Evolutionary conservation across 345 rosid genomes (phyloP), one percentile per base, ranked within the genome.

Genomic region (Euphorbia peplus): DNA sequence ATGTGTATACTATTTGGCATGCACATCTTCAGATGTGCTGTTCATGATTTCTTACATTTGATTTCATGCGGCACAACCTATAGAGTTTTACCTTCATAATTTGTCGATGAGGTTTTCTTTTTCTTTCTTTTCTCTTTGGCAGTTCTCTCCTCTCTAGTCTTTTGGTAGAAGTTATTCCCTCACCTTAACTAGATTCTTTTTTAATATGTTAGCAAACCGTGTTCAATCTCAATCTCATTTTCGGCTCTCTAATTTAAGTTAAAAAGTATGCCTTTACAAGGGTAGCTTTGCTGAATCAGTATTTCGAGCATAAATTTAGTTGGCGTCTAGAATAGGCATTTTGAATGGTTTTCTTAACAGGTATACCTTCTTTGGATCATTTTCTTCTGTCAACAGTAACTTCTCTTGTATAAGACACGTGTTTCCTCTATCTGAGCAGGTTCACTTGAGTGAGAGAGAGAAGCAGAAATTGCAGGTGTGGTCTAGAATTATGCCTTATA

Each of bases 401-500:
- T 54, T 29, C 22, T 54, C 28, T 68, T 69, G 8, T 80, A n/a
- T 28, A 19, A 50, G 55, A 18, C 52, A 8, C 28, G 30, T 37
- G 52, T 69, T 70, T 68, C 67, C 67, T 75, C 73, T 66, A 52
- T 62, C 37, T 64, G 70, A 76, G 69, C 84, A 95, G 99, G 96
- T 80, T 62, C 91, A 82, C 80, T 80, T 91, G 83, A 85, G 86
- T 32, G 99, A 95, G 85, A 91, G 96, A 74, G 99, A 95, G 79
- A 90, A 83, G 85, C 99, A 90, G 87, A 91, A 90, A 82, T 78
- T 95, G 87, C 96, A 85, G 85, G 93, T 89, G 78, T 95, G 98
- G 99, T 88, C 98, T 70, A 92, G 98, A 72, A 86, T 95, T 66
- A 91, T 95, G 99, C 96, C 99, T 76, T 84, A 88, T 84, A 81